Conservation (phyloP, 164 flowering plant species). For the Kalanchoe fedtschenkoi region DNA sequence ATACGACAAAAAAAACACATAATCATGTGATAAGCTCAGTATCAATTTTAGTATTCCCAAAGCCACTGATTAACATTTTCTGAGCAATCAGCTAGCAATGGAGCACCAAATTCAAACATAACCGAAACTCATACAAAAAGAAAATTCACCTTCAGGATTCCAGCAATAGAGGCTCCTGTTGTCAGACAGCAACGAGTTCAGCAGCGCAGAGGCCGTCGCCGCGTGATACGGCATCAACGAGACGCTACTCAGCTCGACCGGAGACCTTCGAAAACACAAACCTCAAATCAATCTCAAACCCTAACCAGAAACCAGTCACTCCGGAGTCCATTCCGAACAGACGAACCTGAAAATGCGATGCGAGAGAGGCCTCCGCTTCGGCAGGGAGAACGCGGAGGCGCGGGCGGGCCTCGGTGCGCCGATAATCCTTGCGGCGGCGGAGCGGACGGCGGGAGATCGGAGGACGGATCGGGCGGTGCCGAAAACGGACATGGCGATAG, state of each 20-base stretch:
- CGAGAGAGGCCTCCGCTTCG: constrained; percentile 33
- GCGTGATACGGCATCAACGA: constrained; percentile 76
- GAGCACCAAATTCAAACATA: not conserved
- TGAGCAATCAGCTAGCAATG: not conserved
- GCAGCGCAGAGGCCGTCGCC: constrained; percentile 76
- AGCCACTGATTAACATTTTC: not conserved
- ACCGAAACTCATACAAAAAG: not conserved
- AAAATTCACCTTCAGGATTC: constrained; percentile 55
- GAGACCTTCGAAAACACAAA: constrained; percentile 29
- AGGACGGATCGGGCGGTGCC: constrained; percentile 38
- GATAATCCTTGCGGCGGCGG: constrained; percentile 24
- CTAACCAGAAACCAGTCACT: not conserved
- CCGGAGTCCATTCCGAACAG: not conserved
- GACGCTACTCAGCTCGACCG: constrained; percentile 60
- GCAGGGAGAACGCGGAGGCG: constrained; percentile 31
- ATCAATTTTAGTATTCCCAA: no score
- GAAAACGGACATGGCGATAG: constrained; percentile 1
- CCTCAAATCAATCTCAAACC: not conserved
- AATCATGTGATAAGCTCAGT: not conserved
- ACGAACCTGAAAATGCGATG: constrained; percentile 16
- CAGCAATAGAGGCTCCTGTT: constrained; percentile 50
- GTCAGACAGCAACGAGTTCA: constrained; percentile 74
- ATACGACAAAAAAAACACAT: not conserved
- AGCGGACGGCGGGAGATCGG: constrained; percentile 34
- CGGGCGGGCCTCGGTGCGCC: constrained; percentile 22